Base-by-base conservation (phyloP, 2,329 filamentous ascomycete species). In the Neopestalotiopsis sp. region DNA sequence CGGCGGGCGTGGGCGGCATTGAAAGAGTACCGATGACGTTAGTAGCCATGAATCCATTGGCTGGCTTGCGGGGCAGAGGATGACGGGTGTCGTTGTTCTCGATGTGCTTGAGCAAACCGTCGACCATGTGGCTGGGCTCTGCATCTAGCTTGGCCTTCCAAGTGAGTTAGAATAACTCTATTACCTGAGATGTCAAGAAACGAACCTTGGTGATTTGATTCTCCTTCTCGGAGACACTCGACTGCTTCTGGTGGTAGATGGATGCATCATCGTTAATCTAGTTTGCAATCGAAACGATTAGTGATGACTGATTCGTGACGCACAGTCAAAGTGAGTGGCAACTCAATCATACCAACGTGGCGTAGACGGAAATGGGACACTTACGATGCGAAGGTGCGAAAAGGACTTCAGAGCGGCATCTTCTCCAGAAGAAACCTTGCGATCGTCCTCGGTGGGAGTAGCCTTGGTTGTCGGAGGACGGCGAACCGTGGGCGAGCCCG, bases 31-130 rank as follows among this genome's bases (percentile, higher is more conserved):
- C 85, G 4, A 87, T 84, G 14, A 40, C 59, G 12, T 62, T 34
- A 12, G 14, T 32, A 20, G 59, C 20, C n/a, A 38, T 30, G 34
- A 38, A 62, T 40, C n/a, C 34, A 34, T 20, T 62, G 59, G 14
- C 28, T 7, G 24, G 59, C 59, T 62, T 62, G n/a, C 59, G 59
- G 34, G 59, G 30, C 32, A 62, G 14, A 62, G 59, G 59, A 5
- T 62, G 59, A 20, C 32, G 59, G 34, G 59, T 12, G 10, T 62
- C 78, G 58, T 83, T 83, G 75, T 94, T 91, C 78, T 94, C 90
- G n/a, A 95, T 85, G 77, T 91, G 92, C 68, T 91, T 89, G 72
- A 94, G 83, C 65, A 94, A 88, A 69, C 90, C 90, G 74, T 96
- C 93, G 84, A 95, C 89, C 9, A 86, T 84, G 67, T 84, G 86